Evolutionary conservation across 2,329 filamentous ascomycete genomes (phyloP), one percentile per base, ranked within the genome.

Genomic region (Colletotrichum sp.): DNA sequence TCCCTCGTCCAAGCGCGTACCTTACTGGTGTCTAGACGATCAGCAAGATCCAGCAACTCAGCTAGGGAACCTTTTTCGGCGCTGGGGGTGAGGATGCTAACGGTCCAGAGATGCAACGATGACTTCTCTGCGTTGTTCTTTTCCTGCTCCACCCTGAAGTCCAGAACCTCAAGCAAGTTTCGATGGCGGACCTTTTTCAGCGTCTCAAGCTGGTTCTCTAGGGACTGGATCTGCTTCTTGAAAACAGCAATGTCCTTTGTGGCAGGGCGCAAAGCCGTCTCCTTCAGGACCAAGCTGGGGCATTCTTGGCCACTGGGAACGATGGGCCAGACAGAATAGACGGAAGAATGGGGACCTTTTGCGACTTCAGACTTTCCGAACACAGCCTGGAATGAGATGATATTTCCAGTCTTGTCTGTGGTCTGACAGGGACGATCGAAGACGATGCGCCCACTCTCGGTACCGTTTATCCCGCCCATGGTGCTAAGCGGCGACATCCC

Each of bases 1-100:
- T 98, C 95, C 73, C 96, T 92, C n/a, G 95, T 97, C 93, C 95
- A 98, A 29, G 94, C 92, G 67, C 95, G 93, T 58, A 96, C 92
- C 80, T 93, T 96, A 76, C 91, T 90, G 66, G 94, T 90, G 55
- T 93, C 90, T 65, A 98, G 86, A 34, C 90, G 90, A 6, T 94
- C 95, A 55, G 95, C 91, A 74, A 96, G 90, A 70, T 96, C 93
- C 34, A 99, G 87, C 24, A 97, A 87, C 78, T 98, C 95, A 33
- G 93, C 91, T 16, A 99, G 85, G 0, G 96, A 94, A 0, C 95
- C 95, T 81, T 94, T 95, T 66, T 95, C 93, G 13, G 94, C 94
- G 78, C 94, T 89, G 62, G 96, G 93, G 55, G 90, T 92, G 27
- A 98, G 86, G 5, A 97, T 87, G 77, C 91, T 93, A 68, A 98